Conservation (phyloP, 2,329 filamentous ascomycete genomes). For the Helotiales sp. region DNA sequence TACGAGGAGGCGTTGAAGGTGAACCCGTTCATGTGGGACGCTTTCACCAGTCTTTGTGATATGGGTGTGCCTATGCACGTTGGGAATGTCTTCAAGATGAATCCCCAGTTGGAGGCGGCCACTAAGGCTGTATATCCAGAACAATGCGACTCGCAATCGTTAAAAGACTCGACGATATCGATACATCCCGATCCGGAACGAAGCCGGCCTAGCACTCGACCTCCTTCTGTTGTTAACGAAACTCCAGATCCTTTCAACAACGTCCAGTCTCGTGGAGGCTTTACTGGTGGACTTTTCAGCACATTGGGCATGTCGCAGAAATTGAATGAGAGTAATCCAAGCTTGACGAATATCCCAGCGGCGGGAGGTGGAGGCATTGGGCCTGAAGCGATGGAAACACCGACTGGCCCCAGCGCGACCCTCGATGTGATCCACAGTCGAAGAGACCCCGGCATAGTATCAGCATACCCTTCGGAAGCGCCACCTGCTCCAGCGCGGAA, state of each 20-base stretch:
- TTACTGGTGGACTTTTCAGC: slow-evolving; percentile 34
- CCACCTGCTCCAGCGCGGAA: slow-evolving; percentile 48
- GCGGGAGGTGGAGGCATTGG: slow-evolving; percentile 34
- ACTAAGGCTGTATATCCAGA: slow-evolving; percentile 37
- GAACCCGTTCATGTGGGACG: slow-evolving; percentile 98
- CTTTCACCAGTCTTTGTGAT: slow-evolving; percentile 85
- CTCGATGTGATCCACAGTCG: slow-evolving; percentile 37
- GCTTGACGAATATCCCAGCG: slow-evolving; percentile 35
- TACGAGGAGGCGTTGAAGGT: slow-evolving; percentile 86
- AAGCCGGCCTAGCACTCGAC: slow-evolving; percentile 25
- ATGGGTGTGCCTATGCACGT: slow-evolving; percentile 80
- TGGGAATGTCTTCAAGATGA: slow-evolving; percentile 82
- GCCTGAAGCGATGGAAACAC: slow-evolving; percentile 65
- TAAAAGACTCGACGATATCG: slow-evolving; percentile 19
- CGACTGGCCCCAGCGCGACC: slow-evolving; percentile 48
- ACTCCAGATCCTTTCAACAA: slow-evolving; percentile 37
- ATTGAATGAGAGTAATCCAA: slow-evolving; percentile 37
- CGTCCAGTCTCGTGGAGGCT: slow-evolving; percentile 26
- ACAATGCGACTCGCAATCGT: slow-evolving; percentile 24
- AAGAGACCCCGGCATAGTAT: slow-evolving; percentile 29
- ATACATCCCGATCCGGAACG: slow-evolving; percentile 28
- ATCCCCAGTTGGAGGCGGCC: slow-evolving; percentile 58
- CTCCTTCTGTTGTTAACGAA: slow-evolving; percentile 30
- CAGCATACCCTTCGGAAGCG: slow-evolving; percentile 40
- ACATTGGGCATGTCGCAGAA: slow-evolving; percentile 34